Evolutionary conservation across 257 asterid species (phyloP).

Genomic region (Voacanga thouarsii): DNA sequence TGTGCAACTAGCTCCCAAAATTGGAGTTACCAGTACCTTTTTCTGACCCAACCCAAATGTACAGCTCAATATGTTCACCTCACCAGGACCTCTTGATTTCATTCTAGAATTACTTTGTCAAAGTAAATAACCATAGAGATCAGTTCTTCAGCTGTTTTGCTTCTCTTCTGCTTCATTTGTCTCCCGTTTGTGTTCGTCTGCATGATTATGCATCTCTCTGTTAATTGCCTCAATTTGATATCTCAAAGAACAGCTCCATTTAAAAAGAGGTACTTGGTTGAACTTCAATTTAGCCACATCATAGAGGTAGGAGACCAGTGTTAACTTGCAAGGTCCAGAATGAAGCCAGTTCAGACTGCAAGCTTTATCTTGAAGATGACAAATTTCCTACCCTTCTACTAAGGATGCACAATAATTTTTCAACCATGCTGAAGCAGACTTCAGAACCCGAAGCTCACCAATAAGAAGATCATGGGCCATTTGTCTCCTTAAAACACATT

Average conservation of each 20-base stretch:
- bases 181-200: neutral
- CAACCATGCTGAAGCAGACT: conserved; percentile 79
- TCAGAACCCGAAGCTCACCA: conserved; percentile 69
- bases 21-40: too few relatives aligned
- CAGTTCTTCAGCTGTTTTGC: neutral
- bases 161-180: neutral
- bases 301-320: neutral
- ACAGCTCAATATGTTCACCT: too few relatives aligned
- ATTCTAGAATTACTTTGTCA: neutral
- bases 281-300: neutral
- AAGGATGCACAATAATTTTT: conserved; percentile 45
- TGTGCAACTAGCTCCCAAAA: too few relatives aligned
- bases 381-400: neutral
- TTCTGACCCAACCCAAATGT: too few relatives aligned
- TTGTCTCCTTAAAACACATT: conserved; percentile 43
- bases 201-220: neutral
- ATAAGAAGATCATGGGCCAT: conserved; percentile 60
- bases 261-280: neutral
- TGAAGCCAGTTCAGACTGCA: neutral
- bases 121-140: neutral
- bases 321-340: neutral
- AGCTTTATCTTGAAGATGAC: neutral
- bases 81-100: neutral
- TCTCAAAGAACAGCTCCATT: neutral
- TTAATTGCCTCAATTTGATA: neutral